Evolutionary conservation across 164 flowering plant genomes (phyloP), one percentile per base, ranked within the genome.

Genomic region (Magnolia kwangsiensis): DNA sequence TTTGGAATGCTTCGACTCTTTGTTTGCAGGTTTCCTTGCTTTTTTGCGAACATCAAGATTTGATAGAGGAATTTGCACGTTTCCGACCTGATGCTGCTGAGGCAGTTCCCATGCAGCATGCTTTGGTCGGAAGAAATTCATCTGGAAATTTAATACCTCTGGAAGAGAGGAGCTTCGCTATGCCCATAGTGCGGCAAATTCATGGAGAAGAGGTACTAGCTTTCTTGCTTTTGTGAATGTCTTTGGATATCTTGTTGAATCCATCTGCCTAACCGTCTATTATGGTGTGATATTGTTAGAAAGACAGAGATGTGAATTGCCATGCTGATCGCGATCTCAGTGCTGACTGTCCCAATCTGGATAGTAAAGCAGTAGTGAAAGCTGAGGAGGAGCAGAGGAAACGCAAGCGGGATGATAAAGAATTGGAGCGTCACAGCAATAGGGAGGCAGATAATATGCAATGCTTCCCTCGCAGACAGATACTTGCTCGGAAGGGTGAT

Each of bases 41-140:
- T 77, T 89, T 92, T 69, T 82, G 76, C 20, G 89, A 89, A 55
- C 92, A 92, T 72, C 75, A 80, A 55, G 92, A 92, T 79, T 81
- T 92, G 68, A 92, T 91, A 65, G 76, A 13, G 65, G 91, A 90
- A 80, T 92, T 90, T 76, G 86, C 83, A 51, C 88, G 87, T 80
- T 90, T 90, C 81, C 87, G 89, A 11, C 97, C 96, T 0, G 88
- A 89, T 77, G 6, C 84, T 50, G 79, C 92, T 37, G 85, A 78
- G 21, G 23, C 86, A 51, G 85, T 85, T 59, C 23, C 85, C 23
- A 68, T 63, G 63, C 86, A 83, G 63, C 80, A 78, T 86, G 82
- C 74, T 76, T 72, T 85, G 65, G 77, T 85, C 64, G 89, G 76
- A 18, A 80, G 87, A 78, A 85, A 82, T 76, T 77, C 88, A 72